A percentile compares a stretch with the other conserved stretches of the same genome.
Evolutionary conservation across 225 moss, liverwort and hornwort genomes (phyloP).

Genomic region (Antitrichia curtipendula): DNA sequence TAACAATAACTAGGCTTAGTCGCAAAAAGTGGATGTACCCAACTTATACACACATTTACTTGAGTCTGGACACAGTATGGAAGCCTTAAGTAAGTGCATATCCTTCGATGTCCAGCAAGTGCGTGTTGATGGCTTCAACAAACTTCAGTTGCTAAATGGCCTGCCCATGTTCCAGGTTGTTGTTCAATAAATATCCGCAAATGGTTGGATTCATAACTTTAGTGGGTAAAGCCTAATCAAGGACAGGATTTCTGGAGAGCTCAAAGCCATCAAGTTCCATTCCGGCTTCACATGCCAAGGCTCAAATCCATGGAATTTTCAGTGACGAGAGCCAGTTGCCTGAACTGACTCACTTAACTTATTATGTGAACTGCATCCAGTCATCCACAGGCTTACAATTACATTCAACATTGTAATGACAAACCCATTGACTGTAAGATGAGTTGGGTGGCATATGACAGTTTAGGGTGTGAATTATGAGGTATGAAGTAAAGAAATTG

Average conservation of each 20-base stretch:
- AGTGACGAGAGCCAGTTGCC: neutral
- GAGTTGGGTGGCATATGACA: neutral
- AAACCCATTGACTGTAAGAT: neutral
- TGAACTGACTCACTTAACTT: neutral
- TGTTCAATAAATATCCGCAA: neutral
- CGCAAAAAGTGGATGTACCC: no score
- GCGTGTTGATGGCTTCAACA: neutral
- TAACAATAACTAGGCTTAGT: no score
- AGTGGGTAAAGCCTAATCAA: neutral
- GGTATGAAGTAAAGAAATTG: no score
- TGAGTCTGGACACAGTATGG: no score
- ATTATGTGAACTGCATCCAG: neutral
- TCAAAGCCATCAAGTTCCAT: neutral
- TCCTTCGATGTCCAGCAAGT: neutral
- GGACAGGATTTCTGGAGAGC: neutral
- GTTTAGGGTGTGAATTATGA: neutral
- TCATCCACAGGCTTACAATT: neutral
- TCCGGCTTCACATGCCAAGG: neutral
- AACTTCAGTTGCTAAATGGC: neutral
- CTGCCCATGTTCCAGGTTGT: constrained; percentile 8
- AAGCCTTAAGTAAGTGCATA: no score
- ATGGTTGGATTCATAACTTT: neutral
- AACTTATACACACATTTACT: no score
- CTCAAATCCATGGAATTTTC: neutral
- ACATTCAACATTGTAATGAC: neutral